Evolutionary conservation across 176 grass and related monocot species (phyloP).

Genomic region (Pontederia crassipes): DNA sequence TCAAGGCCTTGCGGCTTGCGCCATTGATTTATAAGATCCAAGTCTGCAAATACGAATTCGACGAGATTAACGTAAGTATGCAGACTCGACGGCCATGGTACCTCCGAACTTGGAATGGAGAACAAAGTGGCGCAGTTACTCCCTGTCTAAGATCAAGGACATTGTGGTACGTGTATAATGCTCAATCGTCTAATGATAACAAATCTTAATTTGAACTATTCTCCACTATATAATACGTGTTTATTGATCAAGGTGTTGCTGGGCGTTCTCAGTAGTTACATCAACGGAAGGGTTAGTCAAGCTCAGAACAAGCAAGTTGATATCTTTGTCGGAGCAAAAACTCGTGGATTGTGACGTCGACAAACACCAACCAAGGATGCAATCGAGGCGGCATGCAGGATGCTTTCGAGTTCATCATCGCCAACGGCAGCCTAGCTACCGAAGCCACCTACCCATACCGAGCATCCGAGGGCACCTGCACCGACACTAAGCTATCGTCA

Average conservation of each 20-base stretch:
- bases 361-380: neutral
- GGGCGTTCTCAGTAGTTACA: conserved; percentile 34
- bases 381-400: neutral
- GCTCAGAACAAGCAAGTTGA: conserved; percentile 22
- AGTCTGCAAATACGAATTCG: no score
- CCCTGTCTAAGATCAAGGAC: conserved; percentile 29
- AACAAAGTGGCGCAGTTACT: no score
- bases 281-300: conserved; percentile 28
- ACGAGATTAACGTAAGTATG: no score
- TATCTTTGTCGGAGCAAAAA: conserved; percentile 33
- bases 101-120: no score
- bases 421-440: neutral
- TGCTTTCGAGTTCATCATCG: conserved; percentile 16
- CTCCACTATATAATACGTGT: no score
- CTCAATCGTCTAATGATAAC: no score
- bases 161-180: no score
- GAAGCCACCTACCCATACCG: conserved; percentile 11
- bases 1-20: conserved; percentile 25
- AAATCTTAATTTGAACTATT: no score
- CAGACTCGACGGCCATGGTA: no score
- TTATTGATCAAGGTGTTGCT: conserved; percentile 31
- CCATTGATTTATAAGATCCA: no score
- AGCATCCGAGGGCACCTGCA: conserved; percentile 5
- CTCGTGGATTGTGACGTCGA: conserved; percentile 18
- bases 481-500: neutral